Conservation (phyloP, 202 grass and related monocot genomes). For the Schoenoplectus tabernaemontani region DNA sequence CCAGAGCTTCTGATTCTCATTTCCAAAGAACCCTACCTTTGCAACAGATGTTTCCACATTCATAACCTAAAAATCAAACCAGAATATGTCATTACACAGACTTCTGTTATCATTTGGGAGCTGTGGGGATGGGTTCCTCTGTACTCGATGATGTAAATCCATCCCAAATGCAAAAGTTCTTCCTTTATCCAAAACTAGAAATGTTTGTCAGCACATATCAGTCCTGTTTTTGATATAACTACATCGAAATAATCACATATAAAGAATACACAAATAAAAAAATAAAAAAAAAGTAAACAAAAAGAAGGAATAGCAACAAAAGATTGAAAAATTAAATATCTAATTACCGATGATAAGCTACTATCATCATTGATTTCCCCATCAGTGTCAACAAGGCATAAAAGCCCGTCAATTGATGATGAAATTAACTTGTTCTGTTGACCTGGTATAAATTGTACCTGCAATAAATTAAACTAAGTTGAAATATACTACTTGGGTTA, state of each 20-base stretch:
- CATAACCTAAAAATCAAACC: constrained; percentile 64
- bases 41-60: constrained; percentile 88
- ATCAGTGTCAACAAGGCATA: constrained; percentile 77
- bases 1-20: constrained; percentile 72
- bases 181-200: neutral
- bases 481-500: neutral
- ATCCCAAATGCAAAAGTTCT: neutral
- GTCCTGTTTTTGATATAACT: neutral
- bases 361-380: constrained; percentile 65
- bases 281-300: neutral
- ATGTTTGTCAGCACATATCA: neutral
- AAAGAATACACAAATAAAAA: neutral
- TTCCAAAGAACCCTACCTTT: constrained; percentile 80
- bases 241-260: neutral
- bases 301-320: neutral
- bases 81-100: constrained; percentile 15
- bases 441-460: constrained; percentile 61
- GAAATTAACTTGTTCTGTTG: constrained; percentile 68
- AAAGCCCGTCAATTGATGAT: constrained; percentile 60
- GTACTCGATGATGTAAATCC: neutral
- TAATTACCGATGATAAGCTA: constrained; percentile 63
- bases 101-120: neutral
- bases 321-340: no score
- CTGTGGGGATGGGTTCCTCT: neutral
- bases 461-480: constrained; percentile 17